Evolutionary conservation across 306 rosid species (phyloP).

Genomic region (Ceratonia siliqua): DNA sequence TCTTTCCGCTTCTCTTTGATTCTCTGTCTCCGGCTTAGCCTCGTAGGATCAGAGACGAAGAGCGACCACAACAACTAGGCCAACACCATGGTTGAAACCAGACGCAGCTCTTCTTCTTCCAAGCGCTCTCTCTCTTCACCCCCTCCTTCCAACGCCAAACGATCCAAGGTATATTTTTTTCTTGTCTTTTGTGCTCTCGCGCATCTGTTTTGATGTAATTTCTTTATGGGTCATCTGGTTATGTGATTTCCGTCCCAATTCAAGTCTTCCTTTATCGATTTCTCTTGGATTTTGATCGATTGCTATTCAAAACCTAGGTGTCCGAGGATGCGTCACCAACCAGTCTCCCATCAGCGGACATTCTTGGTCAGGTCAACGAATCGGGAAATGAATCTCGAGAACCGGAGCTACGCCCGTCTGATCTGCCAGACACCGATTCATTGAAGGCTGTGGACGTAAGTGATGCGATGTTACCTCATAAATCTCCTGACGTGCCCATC

Average conservation of each 20-base stretch:
- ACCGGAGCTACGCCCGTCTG: constrained; percentile 57
- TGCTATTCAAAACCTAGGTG: constrained; percentile 46
- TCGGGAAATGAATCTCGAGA: constrained; percentile 57
- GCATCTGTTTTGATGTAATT: background rate
- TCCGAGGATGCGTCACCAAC: constrained; percentile 67
- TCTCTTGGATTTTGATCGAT: constrained; percentile 36
- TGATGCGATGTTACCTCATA: constrained; percentile 43
- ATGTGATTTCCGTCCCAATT: background rate
- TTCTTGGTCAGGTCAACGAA: constrained; percentile 64
- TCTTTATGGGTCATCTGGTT: background rate
- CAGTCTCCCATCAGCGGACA: constrained; percentile 44
- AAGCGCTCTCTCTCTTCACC: constrained; percentile 78
- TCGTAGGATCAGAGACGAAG: constrained; percentile 55
- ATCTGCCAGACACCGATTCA: constrained; percentile 62
- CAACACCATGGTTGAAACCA: constrained; percentile 85
- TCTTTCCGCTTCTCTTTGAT: background rate
- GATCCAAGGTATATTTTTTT: constrained; percentile 70
- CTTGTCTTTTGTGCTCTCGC: background rate
- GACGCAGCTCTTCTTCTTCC: constrained; percentile 80
- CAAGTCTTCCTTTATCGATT: no score
- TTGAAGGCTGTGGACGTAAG: constrained; percentile 48
- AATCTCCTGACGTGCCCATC: constrained; percentile 45
- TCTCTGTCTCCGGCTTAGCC: constrained; percentile 30
- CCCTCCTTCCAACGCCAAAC: constrained; percentile 66
- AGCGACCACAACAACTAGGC: background rate